Conservation (phyloP, 805 yeast species). For the Saturnispora gosingensis region DNA sequence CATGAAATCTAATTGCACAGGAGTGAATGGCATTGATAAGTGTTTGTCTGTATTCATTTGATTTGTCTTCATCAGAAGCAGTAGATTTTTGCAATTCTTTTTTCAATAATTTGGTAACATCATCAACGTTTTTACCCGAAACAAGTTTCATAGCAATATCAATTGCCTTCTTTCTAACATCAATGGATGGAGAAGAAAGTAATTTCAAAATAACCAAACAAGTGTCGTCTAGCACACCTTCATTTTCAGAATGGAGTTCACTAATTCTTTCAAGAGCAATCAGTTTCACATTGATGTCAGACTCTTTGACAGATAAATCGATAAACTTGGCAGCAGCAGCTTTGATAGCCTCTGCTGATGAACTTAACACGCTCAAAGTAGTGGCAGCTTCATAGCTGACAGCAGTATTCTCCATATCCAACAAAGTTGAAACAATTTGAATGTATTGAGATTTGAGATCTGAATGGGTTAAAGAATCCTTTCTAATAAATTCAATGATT, state of each 20-base stretch:
- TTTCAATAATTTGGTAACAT: conserved; percentile 82
- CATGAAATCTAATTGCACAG: conserved; percentile 79
- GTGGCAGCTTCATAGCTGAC: conserved; percentile 90
- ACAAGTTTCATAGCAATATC: conserved; percentile 75
- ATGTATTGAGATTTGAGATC: conserved; percentile 64
- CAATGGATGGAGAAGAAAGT: conserved; percentile 80
- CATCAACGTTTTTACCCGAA: conserved; percentile 84
- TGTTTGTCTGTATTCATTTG: conserved; percentile 78
- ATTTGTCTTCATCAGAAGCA: conserved; percentile 64
- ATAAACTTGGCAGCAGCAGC: conserved; percentile 81
- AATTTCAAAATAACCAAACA: conserved; percentile 81
- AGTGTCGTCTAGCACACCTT: conserved; percentile 76
- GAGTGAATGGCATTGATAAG: conserved; percentile 82
- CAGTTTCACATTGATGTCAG: conserved; percentile 92
- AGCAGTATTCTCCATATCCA: conserved; percentile 59
- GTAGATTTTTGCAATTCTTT: conserved; percentile 79
- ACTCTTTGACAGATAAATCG: conserved; percentile 80
- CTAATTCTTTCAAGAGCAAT: conserved; percentile 82
- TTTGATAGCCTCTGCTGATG: conserved; percentile 55
- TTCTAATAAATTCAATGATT: conserved; percentile 83
- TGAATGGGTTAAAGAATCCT: conserved; percentile 59
- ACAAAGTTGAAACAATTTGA: conserved; percentile 58
- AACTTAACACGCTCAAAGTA: conserved; percentile 50
- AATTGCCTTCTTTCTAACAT: conserved; percentile 82
- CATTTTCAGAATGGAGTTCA: conserved; percentile 62